These are phyloP conservation scores for Fraxinus anomala DNA, from an alignment of 257 asterid species.

Conservation along the genomic window DNA sequence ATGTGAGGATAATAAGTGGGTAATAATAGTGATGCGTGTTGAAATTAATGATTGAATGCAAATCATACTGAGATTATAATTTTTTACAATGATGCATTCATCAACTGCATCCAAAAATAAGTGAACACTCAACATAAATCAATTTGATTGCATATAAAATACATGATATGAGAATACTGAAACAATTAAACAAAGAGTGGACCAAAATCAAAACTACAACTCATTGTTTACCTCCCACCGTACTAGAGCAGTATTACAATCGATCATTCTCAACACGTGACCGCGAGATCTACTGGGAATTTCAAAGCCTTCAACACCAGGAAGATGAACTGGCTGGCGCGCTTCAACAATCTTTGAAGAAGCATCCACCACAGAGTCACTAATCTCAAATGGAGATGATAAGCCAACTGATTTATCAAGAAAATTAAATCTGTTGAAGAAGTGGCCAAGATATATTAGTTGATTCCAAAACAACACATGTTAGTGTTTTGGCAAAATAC, in stretches of 20 bases:
- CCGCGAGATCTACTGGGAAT: conserved; percentile 81
- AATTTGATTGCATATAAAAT: background rate
- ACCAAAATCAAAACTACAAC: background rate
- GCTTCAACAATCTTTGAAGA: conserved; percentile 58
- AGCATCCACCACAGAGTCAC: conserved; percentile 53
- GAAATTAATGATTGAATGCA: too few relatives aligned
- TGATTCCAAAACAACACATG: conserved; percentile 7
- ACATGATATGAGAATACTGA: conserved; percentile 14
- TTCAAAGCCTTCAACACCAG: conserved; percentile 75
- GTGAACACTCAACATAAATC: background rate
- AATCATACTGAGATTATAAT: too few relatives aligned
- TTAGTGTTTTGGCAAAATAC: conserved; percentile 6
- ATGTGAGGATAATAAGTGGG: too few relatives aligned
- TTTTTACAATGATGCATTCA: background rate
- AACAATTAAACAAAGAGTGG: background rate
- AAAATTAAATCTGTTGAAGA: conserved; percentile 71
- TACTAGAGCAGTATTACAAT: conserved; percentile 62
- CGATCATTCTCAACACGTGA: conserved; percentile 76
- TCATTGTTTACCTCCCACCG: conserved; percentile 86
- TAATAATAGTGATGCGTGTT: too few relatives aligned
- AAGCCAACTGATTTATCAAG: conserved; percentile 81
- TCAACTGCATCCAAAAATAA: background rate
- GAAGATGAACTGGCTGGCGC: conserved; percentile 50
- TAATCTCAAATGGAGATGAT: conserved; percentile 74
- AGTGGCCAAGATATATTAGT: conserved; percentile 12